Percentiles rank a stretch among this genome's conserved stretches.
These are phyloP conservation scores for Annulohypoxylon stygium DNA, from an alignment of 495 filamentous ascomycete genomes.

Conservation along the genomic window DNA sequence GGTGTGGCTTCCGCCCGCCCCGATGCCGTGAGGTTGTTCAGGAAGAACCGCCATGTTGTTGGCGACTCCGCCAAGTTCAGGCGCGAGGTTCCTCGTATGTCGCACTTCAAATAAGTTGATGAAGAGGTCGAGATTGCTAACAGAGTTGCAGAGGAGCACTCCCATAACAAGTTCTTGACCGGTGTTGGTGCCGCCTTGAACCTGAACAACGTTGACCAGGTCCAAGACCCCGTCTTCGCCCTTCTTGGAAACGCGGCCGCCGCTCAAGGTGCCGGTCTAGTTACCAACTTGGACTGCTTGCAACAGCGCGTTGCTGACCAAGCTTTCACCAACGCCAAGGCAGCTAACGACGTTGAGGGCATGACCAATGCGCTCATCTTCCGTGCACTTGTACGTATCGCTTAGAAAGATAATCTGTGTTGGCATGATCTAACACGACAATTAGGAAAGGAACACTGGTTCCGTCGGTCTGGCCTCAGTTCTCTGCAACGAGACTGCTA, in stretches of 20 bases:
- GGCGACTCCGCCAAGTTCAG: constrained; percentile 48
- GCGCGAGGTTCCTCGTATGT: constrained; percentile 67
- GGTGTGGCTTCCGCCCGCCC: constrained; percentile 53
- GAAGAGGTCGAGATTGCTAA: constrained; percentile 9
- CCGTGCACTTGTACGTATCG: constrained; percentile 60
- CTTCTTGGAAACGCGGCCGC: constrained; percentile 74
- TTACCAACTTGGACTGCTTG: constrained; percentile 72
- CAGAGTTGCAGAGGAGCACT: constrained; percentile 65
- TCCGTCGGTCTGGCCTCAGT: constrained; percentile 67
- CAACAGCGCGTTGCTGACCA: constrained; percentile 76
- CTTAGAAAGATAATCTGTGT: no score
- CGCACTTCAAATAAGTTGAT: neutral
- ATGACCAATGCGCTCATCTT: constrained; percentile 71
- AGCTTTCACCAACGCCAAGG: constrained; percentile 78
- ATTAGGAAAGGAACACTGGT: constrained; percentile 70
- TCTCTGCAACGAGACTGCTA: constrained; percentile 68
- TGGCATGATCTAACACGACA: constrained; percentile 16
- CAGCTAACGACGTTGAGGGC: constrained; percentile 67
- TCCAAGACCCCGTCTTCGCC: constrained; percentile 71
- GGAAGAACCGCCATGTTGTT: constrained; percentile 31
- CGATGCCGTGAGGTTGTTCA: constrained; percentile 56
- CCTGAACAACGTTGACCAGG: constrained; percentile 71
- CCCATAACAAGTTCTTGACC: constrained; percentile 68
- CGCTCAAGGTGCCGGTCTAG: constrained; percentile 66
- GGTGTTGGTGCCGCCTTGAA: constrained; percentile 61